Base-by-base conservation (phyloP, 805 yeast species). In the Yamadazyma laniorum region DNA sequence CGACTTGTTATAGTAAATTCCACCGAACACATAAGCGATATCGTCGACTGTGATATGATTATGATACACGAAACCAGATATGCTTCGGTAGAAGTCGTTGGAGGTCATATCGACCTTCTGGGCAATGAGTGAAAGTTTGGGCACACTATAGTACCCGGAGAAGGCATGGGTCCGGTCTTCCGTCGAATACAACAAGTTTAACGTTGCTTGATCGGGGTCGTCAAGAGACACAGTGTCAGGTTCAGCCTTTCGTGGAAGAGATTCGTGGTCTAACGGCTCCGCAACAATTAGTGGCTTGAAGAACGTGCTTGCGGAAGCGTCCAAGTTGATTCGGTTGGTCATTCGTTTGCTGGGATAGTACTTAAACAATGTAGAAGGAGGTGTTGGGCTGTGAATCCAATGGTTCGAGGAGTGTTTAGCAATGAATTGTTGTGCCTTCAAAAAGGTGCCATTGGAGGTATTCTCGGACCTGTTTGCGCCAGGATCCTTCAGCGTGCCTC, bases 1-100 rank as follows among this genome's bases (percentile, higher is more conserved):
- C 11, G 29, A 28, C 12, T 48, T 49, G 16, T 51, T 43, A 3
- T 48, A 41, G 29, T 32, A 45, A 8, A 68, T 31, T 0, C 74
- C 74, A 2, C 73, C 73, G 44, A 68, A 67, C n/a, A 55, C 47
- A 43, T 56, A 65, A 2, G 57, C 55, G 18, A 48, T 37, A 18
- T 60, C 70, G 16, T 57, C 59, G 6, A 18, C 35, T 37, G 61
- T 60, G 36, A 53, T 58, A 34, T 58, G 61, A 35, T 60, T 59
- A 34, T 63, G 70, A 42, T 59, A 64, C 30, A 59, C 53, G 8
- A 59, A 34, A 11, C 38, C 34, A 6, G 23, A 21, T 7, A 9
- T 21, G 9, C 6, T 21, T 7, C 9, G 23, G 6, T 13, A 6
- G 17, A 29, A 16, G 23, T 21, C 9, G 23, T 6, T 7, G 9